These are phyloP conservation scores for Arachis hypogaea DNA, from an alignment of 306 rosid genomes.

Conservation along the genomic window DNA sequence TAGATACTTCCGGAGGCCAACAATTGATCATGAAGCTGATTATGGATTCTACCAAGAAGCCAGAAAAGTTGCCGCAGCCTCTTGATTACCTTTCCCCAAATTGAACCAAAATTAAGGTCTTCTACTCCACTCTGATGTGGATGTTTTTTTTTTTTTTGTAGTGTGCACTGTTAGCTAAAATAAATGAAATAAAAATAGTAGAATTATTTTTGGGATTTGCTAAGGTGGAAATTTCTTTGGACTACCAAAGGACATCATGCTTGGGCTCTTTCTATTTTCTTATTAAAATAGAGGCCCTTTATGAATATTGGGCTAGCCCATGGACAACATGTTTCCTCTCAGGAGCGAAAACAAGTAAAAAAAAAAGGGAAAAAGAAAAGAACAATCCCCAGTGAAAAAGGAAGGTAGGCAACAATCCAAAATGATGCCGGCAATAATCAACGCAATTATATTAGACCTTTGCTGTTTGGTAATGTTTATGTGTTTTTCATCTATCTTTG, in stretches of 20 bases:
- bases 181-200: too few relatives aligned
- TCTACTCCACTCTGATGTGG: background rate
- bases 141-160: background rate
- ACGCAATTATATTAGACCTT: background rate
- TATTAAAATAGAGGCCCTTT: background rate
- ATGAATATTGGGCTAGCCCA: background rate
- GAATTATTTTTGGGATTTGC: too few relatives aligned
- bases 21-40: conserved; percentile 14
- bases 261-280: too few relatives aligned
- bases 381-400: background rate
- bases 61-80: conserved; percentile 32
- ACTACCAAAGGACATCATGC: too few relatives aligned
- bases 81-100: conserved; percentile 34
- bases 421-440: conserved; percentile 10
- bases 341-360: background rate
- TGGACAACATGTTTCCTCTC: background rate
- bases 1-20: conserved; percentile 36
- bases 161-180: background rate
- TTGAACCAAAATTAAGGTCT: background rate
- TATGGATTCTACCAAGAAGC: conserved; percentile 46
- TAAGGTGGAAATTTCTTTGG: too few relatives aligned
- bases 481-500: background rate
- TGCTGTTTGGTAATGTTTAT: conserved; percentile 15
- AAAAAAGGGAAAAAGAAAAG: background rate
- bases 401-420: background rate